Conservation (phyloP, 108 stramenopile genomes). For the Nitzschia sp. region DNA sequence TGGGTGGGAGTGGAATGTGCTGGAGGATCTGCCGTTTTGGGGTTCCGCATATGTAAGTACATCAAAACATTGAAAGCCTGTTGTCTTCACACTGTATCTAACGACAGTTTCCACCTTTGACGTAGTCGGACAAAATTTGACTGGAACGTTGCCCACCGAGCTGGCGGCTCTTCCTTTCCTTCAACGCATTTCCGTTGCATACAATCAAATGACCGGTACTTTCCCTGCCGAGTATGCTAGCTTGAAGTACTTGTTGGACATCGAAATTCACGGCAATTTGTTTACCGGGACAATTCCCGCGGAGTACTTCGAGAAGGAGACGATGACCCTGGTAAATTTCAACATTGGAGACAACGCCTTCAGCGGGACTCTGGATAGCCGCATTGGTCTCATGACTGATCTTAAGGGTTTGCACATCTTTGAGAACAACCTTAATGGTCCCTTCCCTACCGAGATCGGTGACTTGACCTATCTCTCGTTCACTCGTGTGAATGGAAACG, state of each 20-base stretch:
- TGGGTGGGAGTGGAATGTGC: constrained; percentile 42
- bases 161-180: constrained; percentile 31
- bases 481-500: constrained; percentile 10
- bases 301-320: constrained; percentile 6
- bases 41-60: constrained; percentile 36
- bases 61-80: background rate
- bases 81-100: background rate
- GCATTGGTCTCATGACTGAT: constrained; percentile 40
- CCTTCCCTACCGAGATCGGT: constrained; percentile 39
- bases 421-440: constrained; percentile 31
- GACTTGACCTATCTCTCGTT: constrained; percentile 21
- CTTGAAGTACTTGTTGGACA: constrained; percentile 31
- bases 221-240: constrained; percentile 34
- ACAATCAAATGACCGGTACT: constrained; percentile 38
- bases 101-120: background rate
- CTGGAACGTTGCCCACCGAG: constrained; percentile 44
- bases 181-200: constrained; percentile 21
- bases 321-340: constrained; percentile 1
- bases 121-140: constrained; percentile 26
- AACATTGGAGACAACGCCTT: constrained; percentile 42
- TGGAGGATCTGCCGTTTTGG: constrained; percentile 10
- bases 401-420: constrained; percentile 50
- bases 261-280: constrained; percentile 52
- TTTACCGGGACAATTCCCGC: constrained; percentile 48
- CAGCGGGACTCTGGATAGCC: constrained; percentile 42